Evolutionary conservation across 331 rosid species (phyloP).

Genomic region (Phaseolus coccineus): DNA sequence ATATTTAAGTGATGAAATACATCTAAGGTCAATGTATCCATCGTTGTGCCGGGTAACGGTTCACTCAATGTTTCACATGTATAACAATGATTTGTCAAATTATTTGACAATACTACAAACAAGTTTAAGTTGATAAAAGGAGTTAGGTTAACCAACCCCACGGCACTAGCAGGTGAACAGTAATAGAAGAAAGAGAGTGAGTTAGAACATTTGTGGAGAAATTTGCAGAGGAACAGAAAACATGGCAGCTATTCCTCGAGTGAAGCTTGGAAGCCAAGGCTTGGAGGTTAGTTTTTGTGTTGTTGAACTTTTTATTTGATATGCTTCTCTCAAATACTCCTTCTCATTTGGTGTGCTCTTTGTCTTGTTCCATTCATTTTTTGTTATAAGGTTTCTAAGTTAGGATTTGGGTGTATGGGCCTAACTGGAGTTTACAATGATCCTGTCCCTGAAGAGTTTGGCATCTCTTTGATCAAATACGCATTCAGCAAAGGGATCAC

Average conservation of each 20-base stretch:
- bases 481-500: conserved; percentile 74
- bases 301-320: not conserved
- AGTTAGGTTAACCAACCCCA: no score
- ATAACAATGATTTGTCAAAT: no score
- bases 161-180: no score
- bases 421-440: conserved; percentile 63
- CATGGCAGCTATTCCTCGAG: conserved; percentile 61
- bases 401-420: conserved; percentile 82
- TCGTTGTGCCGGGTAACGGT: no score
- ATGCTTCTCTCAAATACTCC: no score
- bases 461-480: conserved; percentile 58
- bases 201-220: no score
- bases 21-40: no score
- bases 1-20: no score
- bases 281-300: conserved; percentile 51
- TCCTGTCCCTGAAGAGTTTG: conserved; percentile 64
- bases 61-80: no score
- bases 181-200: no score
- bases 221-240: not conserved
- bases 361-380: not conserved
- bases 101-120: no score
- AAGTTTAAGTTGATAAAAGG: no score
- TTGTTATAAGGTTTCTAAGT: conserved; percentile 62
- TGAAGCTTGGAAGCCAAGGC: conserved; percentile 69
- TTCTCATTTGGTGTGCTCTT: not conserved